phyloP scores from a whole-genome alignment of 495 filamentous ascomycete genomes.

The Schizothecium vesticola region DNA sequence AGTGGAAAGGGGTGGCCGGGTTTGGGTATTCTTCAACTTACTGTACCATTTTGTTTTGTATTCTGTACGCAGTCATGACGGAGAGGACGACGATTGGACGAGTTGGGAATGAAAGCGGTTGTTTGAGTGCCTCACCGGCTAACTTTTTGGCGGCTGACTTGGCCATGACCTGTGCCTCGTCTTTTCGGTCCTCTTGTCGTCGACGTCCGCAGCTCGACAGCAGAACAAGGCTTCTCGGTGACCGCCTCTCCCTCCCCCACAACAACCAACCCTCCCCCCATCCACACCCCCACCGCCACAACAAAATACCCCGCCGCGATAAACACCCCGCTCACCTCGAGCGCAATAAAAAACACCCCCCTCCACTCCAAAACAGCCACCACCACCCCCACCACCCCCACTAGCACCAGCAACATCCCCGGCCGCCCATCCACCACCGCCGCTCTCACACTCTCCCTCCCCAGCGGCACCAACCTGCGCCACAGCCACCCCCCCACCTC shows the following conservation, averaged over 20 bases:
- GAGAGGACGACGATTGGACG: not conserved
- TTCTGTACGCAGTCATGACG: not conserved
- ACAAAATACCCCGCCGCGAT: constrained; percentile 13
- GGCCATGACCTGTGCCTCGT: not conserved
- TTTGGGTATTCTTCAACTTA: not conserved
- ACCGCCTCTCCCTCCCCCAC: not conserved
- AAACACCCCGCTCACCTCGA: constrained; percentile 27
- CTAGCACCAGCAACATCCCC: constrained; percentile 7
- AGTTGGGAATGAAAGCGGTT: not conserved
- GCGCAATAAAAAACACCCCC: constrained; percentile 26
- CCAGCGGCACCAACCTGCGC: not conserved
- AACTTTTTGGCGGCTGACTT: not conserved
- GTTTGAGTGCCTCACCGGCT: not conserved
- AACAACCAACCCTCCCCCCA: constrained; percentile 10
- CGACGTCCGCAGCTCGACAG: no score
- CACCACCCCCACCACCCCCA: constrained; percentile 8
- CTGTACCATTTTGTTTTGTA: not conserved
- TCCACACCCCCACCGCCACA: constrained; percentile 9
- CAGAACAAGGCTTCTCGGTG: not conserved
- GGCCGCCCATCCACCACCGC: constrained; percentile 15
- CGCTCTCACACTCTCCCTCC: not conserved
- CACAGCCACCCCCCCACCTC: not conserved
- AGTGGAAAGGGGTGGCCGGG: not conserved
- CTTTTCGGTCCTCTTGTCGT: not conserved
- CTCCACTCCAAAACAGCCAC: constrained; percentile 18